Evolutionary conservation across 2,329 filamentous ascomycete species (phyloP), one percentile per base, ranked within the genome.

Genomic region (Aspergillus sp.): DNA sequence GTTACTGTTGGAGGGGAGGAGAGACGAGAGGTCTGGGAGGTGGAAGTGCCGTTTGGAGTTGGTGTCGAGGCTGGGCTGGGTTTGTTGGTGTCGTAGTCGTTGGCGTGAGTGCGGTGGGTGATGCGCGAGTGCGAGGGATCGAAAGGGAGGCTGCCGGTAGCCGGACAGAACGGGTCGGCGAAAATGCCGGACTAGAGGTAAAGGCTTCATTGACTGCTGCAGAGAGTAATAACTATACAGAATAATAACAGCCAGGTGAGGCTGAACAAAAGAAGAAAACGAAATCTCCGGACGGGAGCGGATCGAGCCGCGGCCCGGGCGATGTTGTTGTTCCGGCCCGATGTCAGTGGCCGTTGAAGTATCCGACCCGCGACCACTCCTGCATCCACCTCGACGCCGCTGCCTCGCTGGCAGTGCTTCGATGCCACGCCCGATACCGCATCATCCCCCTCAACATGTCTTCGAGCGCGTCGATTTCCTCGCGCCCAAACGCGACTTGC

Each of bases 21-120:
- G n/a, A n/a, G n/a, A 52, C 24, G 55, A 48, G 34, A 58, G 42
- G 1, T 47, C 46, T 4, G 55, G 45, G 20, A 54, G 48, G 5
- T 45, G 39, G 35, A 56, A 55, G 20, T 36, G 27, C 32, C 53
- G 17, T 24, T 31, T 17, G 37, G 32, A 12, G 34, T 15, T 35
- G 36, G 13, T 8, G 24, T 29, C 34, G 30, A 26, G 24, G 32
- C 25, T 36, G 39, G 27, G 26, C 28, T 36, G 39, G 43, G 37
- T n/a, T 39, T 31, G 40, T 39, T 27, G 37, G 26, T 25, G 39
- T 32, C 5, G 28, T 15, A 20, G 30, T 15, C 28, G 34, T 13
- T 15, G 30, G 10, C n/a, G 17, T 30, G 15, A 17, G 17, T 12
- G 27, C 20, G n/a, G 7, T 20, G 28, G 22, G 6, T 24, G 22